Percentiles rank a stretch among this genome's conserved stretches.
phyloP scores from a whole-genome alignment of 164 flowering plant species.

The grape (Vitis vinifera) region ASM3070453v1 NC_081812.1:8611001-8611500 shows the following conservation, averaged over 20 bases:
- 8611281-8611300: constrained; percentile 35
- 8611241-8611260: not conserved
- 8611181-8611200: constrained; percentile 50
- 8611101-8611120: constrained; percentile 84
- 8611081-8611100: constrained; percentile 69
- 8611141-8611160: constrained; percentile 86
- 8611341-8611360: constrained; percentile 75
- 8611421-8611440: constrained; percentile 64
- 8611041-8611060: constrained; percentile 21
- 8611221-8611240: too few relatives aligned
- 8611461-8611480: constrained; percentile 39
- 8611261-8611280: not conserved
- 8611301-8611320: constrained; percentile 76
- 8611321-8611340: constrained; percentile 90
- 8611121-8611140: constrained; percentile 75
- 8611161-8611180: constrained; percentile 59
- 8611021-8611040: constrained; percentile 1
- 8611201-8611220: too few relatives aligned
- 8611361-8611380: constrained; percentile 87
- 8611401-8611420: constrained; percentile 72
- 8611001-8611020: constrained; percentile 4
- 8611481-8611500: not conserved
- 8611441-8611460: constrained; percentile 72
- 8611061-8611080: constrained; percentile 41
- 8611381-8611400: constrained; percentile 81